Evolutionary conservation across 306 rosid species (phyloP).

Genomic region (Quercus cerris): DNA sequence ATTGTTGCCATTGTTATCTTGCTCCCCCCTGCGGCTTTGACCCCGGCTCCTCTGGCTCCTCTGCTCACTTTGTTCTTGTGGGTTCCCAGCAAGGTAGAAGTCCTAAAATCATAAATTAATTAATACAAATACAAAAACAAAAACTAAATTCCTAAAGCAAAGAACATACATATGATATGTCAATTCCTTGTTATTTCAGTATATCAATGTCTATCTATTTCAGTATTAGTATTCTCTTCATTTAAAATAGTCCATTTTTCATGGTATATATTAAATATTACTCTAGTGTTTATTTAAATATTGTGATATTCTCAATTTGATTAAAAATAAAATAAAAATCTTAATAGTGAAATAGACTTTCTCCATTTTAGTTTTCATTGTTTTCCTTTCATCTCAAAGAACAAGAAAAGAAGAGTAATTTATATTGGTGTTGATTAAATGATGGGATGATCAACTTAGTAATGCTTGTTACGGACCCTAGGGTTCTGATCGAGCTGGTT

Average conservation of each 20-base stretch:
- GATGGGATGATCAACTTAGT: background rate
- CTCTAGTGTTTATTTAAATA: too few relatives aligned
- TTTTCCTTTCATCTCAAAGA: background rate
- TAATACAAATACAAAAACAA: background rate
- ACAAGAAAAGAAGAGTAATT: background rate
- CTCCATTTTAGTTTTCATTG: background rate
- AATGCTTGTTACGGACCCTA: constrained; percentile 10
- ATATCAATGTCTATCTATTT: too few relatives aligned
- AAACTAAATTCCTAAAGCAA: background rate
- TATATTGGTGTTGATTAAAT: too few relatives aligned
- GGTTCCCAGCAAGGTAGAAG: constrained; percentile 32
- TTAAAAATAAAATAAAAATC: too few relatives aligned
- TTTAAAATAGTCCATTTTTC: too few relatives aligned
- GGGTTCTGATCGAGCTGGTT: constrained; percentile 30
- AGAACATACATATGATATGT: too few relatives aligned
- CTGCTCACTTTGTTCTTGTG: background rate
- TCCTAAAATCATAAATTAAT: background rate
- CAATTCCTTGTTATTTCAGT: too few relatives aligned
- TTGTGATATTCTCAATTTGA: too few relatives aligned
- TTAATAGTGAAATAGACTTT: too few relatives aligned
- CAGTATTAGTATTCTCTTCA: too few relatives aligned
- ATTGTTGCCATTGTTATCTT: background rate
- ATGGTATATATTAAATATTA: too few relatives aligned
- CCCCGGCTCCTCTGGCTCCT: constrained; percentile 5
- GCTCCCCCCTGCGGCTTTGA: background rate